Conservation (phyloP, 352 stramenopile species). For the Phytophthora colocasiae region DNA sequence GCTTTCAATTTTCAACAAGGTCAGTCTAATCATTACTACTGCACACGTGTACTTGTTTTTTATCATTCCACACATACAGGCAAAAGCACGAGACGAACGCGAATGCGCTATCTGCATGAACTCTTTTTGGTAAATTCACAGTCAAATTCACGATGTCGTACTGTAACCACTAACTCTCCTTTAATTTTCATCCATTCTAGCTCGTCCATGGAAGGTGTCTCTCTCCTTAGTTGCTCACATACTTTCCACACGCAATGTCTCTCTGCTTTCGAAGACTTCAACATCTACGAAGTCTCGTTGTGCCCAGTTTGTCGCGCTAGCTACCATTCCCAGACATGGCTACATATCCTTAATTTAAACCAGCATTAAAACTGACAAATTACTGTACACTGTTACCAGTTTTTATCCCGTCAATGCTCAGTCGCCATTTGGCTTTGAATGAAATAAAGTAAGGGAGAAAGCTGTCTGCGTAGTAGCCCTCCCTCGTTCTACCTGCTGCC, state of each 20-base stretch:
- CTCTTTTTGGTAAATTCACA: constrained; percentile 50
- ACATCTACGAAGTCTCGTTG: constrained; percentile 82
- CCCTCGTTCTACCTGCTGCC: constrained; percentile 4
- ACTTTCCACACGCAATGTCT: constrained; percentile 80
- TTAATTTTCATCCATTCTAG: constrained; percentile 20
- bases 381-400: constrained; percentile 11
- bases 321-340: constrained; percentile 41
- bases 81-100: constrained; percentile 47
- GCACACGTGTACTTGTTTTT: neutral
- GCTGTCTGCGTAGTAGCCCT: constrained; percentile 1
- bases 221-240: constrained; percentile 83
- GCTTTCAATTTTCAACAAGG: constrained; percentile 50
- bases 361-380: constrained; percentile 13
- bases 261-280: constrained; percentile 84
- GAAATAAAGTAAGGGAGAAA: constrained; percentile 15
- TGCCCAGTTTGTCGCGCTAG: constrained; percentile 77
- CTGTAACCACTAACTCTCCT: neutral
- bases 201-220: constrained; percentile 39
- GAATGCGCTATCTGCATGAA: constrained; percentile 90
- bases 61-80: constrained; percentile 28
- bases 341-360: constrained; percentile 10
- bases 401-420: constrained; percentile 7
- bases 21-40: neutral
- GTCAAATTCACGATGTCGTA: neutral
- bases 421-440: constrained; percentile 37